Percentiles rank a stretch among this genome's conserved stretches.
Conservation (phyloP, 1,139 yeast genomes). For the Suhomyces anneliseae region DNA sequence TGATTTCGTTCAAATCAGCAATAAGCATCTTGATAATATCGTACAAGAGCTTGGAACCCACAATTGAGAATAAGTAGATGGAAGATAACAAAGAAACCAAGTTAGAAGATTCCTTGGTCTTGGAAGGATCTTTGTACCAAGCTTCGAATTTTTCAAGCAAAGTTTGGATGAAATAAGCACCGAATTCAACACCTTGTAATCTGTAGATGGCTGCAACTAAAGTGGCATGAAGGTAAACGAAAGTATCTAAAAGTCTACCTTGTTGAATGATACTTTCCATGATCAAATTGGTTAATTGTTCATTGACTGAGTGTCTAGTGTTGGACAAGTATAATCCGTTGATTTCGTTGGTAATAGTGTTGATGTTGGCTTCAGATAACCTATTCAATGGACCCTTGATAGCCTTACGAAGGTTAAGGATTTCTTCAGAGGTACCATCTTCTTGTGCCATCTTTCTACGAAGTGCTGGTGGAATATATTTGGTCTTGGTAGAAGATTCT, state of each 20-base stretch:
- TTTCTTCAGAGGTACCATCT: conserved; percentile 45
- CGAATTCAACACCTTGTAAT: conserved; percentile 83
- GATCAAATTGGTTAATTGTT: conserved; percentile 60
- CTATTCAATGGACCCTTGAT: conserved; percentile 83
- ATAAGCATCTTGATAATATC: conserved; percentile 67
- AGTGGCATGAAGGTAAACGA: conserved; percentile 78
- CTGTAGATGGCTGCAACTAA: conserved; percentile 74
- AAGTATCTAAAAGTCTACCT: conserved; percentile 68
- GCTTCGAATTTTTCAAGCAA: conserved; percentile 65
- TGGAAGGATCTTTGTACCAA: conserved; percentile 24
- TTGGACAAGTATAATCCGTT: conserved; percentile 60
- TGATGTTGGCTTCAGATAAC: conserved; percentile 80
- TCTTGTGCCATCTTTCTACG: conserved; percentile 53
- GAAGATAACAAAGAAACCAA: conserved; percentile 73
- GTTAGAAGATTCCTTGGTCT: conserved; percentile 64
- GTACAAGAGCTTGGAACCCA: conserved; percentile 72
- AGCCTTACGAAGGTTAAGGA: conserved; percentile 51
- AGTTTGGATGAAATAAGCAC: conserved; percentile 81
- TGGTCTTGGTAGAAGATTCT: conserved; percentile 19
- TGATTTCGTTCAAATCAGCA: conserved; percentile 59
- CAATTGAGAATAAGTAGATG: conserved; percentile 72
- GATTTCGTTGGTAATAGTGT: conserved; percentile 67
- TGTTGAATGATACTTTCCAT: conserved; percentile 69
- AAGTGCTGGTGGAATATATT: conserved; percentile 84
- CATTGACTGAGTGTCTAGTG: conserved; percentile 78